phyloP scores from a whole-genome alignment of 441 rosid genomes.

The Rhodomyrtus psidioides region DNA sequence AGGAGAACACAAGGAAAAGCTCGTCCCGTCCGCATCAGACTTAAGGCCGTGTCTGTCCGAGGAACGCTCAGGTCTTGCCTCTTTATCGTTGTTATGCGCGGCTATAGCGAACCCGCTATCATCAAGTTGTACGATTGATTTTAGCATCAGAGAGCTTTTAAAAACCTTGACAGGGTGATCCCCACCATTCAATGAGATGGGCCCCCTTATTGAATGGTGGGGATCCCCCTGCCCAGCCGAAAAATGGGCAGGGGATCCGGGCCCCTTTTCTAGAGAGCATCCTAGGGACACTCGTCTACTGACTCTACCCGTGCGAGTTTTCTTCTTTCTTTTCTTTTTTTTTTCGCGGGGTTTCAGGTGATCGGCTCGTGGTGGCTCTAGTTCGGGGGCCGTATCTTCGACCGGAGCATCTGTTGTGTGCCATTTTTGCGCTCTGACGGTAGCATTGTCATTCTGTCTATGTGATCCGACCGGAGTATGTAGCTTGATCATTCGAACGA shows the following conservation, averaged over 20 bases:
- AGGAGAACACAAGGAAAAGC: not conserved
- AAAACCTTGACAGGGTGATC: too few relatives aligned
- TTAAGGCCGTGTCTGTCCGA: not conserved
- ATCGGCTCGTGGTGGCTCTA: not conserved
- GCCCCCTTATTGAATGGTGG: too few relatives aligned
- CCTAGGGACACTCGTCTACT: too few relatives aligned
- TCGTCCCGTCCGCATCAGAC: not conserved
- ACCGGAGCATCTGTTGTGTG: not conserved
- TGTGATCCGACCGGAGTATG: not conserved
- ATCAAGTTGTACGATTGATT: not conserved
- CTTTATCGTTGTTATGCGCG: not conserved
- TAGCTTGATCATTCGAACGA: not conserved
- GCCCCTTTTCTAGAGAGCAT: not conserved
- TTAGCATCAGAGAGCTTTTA: not conserved
- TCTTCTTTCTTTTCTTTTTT: too few relatives aligned
- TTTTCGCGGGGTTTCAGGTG: too few relatives aligned
- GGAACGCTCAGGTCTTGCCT: not conserved
- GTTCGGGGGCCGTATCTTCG: not conserved
- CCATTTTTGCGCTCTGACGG: not conserved
- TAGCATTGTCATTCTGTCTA: not conserved
- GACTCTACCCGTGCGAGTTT: too few relatives aligned
- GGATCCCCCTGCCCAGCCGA: too few relatives aligned
- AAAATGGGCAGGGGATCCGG: too few relatives aligned
- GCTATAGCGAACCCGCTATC: not conserved
- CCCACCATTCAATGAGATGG: too few relatives aligned